Evolutionary conservation across 164 flowering plant genomes (phyloP), one percentile per base, ranked within the genome.

Genomic region (Vitis rotundifolia): DNA sequence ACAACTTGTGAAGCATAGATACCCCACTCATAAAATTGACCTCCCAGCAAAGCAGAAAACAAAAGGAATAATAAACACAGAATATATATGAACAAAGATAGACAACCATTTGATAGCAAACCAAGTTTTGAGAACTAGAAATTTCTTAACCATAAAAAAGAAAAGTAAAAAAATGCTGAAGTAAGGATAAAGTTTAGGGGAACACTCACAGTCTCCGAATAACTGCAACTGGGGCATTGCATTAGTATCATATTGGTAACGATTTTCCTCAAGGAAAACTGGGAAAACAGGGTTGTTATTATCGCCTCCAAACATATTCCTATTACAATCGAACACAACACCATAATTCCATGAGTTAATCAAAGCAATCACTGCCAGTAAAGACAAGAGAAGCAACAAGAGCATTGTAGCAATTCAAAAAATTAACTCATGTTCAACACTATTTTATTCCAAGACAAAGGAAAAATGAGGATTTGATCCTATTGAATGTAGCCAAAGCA

Each of bases 251-350:
- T 73, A 86, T 60, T 80, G 90, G 67, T 88, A 78, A 26, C 73
- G 76, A 51, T 80, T 86, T 15, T 79, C 87, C 49, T 81, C 90
- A 3, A 79, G 61, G 61, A 82, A 80, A 80, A 67, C 71, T 63
- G 89, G 84, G 66, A 82, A 80, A 53, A 72, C 57, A 0, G 82
- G 76, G 68, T 70, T 82, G 69, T 54, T 64, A 61, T 72, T 77
- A 65, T 85, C 86, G n/a, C 92, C 91, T 77, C 88, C 91, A 63
- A 85, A 86, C 94, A 91, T 91, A 61, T 61, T 83, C 77, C 86
- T 76, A 59, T 18, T 12, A 8, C 61, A 66, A 77, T 26, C 11
- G 12, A 73, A 76, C 59, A 52, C 63, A 52, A 53, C 53, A 11
- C 29, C 63, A 59, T 26, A 7, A 19, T 37, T 19, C 54, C 70